Conservation (phyloP, 2,329 filamentous ascomycete species). For the Epichloe scottii region DNA sequence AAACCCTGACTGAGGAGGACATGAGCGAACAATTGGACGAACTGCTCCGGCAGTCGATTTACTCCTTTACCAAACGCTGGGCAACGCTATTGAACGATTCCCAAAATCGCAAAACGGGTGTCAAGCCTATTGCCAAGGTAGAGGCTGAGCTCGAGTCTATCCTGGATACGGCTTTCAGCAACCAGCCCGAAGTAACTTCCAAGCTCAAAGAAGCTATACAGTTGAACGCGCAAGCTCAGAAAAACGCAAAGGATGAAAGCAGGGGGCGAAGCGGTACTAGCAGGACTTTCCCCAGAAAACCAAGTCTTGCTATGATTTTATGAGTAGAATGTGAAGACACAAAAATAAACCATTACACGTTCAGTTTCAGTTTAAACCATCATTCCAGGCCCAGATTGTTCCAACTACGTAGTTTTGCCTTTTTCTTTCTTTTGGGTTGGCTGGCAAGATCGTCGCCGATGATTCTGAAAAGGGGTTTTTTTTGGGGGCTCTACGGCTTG, state of each 20-base stretch:
- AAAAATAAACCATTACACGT: no score
- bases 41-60: conserved; percentile 48
- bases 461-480: no score
- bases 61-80: conserved; percentile 50
- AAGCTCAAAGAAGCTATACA: conserved; percentile 51
- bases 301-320: not conserved
- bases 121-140: conserved; percentile 37
- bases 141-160: conserved; percentile 44
- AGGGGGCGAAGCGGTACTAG: conserved; percentile 15
- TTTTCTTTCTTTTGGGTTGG: no score
- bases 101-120: conserved; percentile 32
- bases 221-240: conserved; percentile 41
- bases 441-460: no score
- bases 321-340: not conserved
- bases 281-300: not conserved
- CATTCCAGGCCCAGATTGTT: no score
- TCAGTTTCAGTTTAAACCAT: no score
- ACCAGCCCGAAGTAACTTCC: conserved; percentile 43
- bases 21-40: conserved; percentile 54
- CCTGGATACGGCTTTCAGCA: conserved; percentile 45
- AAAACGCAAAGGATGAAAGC: conserved; percentile 27
- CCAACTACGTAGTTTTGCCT: no score
- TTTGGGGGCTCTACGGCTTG: no score
- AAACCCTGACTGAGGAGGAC: conserved; percentile 37
- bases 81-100: conserved; percentile 38